Base-by-base conservation (phyloP, 768 basidiomycete genomes). In the Galerina marginata region DNA sequence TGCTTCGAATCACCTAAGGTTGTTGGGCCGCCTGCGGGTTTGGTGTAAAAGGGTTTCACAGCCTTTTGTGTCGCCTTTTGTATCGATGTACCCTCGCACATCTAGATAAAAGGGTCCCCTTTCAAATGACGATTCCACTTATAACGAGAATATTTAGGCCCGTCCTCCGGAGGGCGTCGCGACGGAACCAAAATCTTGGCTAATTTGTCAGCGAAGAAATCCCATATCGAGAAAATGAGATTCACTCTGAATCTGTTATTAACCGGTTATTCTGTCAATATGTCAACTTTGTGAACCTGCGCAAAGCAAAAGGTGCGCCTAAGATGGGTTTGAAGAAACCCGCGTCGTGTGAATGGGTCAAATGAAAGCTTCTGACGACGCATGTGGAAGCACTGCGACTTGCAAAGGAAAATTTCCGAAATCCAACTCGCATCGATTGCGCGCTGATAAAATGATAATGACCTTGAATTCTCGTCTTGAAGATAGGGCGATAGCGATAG, bases 401-500 rank as follows among this genome's bases (percentile, higher is more conserved):
- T 33, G 29, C 29, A 7, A 36, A 39, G 57, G 9, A 37, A 43
- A 55, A 50, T 48, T 44, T 60, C 59, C 62, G 64, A 51, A 46
- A 54, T 51, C 40, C 50, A 57, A 49, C 53, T 56, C 33, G 33
- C 25, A 36, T 44, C 50, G 54, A 56, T 59, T 46, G 48, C 44
- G 59, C 36, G 20, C 23, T 20, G 20, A 20, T 20, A 20, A 20
- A 20, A 33, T 48, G 58, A 59, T 57, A 53, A 60, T 37, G 40
- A 44, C 42, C 44, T 43, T 50, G 20, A 33, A 43, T 42, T 47
- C 20, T 36, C 46, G 36, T 39, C 29, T 59, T 33, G 59, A 59
- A 36, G 57, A 59, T 63, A 58, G 49, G 56, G 57, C 52, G 56
- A 56, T 61, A 60, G 59, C 61, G 65, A 65, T 65, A 62, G 61